These are phyloP conservation scores for Microstegium vimineum DNA, from an alignment of 176 grass and related monocot genomes.

Conservation along the genomic window DNA sequence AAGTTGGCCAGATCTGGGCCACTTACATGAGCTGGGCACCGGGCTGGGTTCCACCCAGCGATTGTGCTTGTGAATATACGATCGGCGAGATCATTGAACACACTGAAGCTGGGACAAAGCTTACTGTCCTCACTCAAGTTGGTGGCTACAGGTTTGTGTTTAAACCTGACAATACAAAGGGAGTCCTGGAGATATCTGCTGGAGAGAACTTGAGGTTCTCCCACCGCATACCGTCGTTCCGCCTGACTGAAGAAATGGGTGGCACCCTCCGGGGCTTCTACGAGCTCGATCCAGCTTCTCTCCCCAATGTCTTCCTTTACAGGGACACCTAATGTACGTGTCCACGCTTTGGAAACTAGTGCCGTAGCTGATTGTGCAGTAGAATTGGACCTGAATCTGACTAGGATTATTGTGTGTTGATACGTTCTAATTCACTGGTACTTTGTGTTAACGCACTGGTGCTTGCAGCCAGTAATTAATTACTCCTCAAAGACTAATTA, in stretches of 20 bases:
- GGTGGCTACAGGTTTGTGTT: conserved; percentile 58
- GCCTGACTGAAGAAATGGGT: conserved; percentile 51
- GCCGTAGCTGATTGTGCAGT: neutral
- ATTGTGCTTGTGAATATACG: conserved; percentile 41
- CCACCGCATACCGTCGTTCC: conserved; percentile 57
- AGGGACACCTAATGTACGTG: neutral
- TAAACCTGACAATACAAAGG: conserved; percentile 31
- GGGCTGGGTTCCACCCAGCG: conserved; percentile 39
- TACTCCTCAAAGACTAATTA: too few species aligned
- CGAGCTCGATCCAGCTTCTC: conserved; percentile 77
- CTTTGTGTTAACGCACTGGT: neutral
- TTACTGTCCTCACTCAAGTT: conserved; percentile 47
- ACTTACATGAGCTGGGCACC: conserved; percentile 66
- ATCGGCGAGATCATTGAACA: conserved; percentile 45
- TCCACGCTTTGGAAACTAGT: neutral
- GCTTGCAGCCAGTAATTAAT: too few species aligned
- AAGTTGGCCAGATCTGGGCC: conserved; percentile 66
- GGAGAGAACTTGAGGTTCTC: conserved; percentile 63
- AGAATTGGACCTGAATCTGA: neutral
- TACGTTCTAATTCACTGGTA: neutral
- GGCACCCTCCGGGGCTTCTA: conserved; percentile 69
- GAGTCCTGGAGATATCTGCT: conserved; percentile 37
- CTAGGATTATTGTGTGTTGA: neutral
- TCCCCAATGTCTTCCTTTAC: conserved; percentile 63
- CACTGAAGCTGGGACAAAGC: conserved; percentile 32